Base-by-base conservation (phyloP, 2,329 filamentous ascomycete species). In the Harringtonia aguacate region DNA sequence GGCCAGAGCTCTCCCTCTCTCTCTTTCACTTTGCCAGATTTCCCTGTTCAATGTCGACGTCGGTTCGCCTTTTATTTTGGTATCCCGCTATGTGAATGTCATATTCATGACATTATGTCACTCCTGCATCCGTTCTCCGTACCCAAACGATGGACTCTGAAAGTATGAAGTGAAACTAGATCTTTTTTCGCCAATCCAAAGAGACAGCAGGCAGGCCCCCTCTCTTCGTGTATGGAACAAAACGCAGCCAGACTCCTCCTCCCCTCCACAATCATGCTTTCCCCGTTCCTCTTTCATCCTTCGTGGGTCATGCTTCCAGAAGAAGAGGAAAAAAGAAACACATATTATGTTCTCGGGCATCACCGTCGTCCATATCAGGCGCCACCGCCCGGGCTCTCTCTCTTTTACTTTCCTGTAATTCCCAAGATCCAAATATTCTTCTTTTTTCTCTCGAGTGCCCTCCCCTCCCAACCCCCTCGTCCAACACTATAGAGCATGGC, bases 371-470 rank as follows among this genome's bases (percentile, higher is more conserved):
- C 8, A 8, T 29, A 20, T 36, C 20, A 27, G 30, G 36, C 37
- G 31, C 41, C 36, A 22, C 18, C 34, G 41, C 41, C 39, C 18
- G 22, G 9, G 17, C 20, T 34, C 39, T n/a, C 34, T 47, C 39
- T 47, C 31, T 33, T 40, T n/a, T n/a, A n/a, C n/a, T 29, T 39
- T 28, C 30, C 30, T 31, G 20, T 43, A 28, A 37, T 34, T 34
- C 35, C 36, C 31, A 40, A 39, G 30, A 35, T 24, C 24, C 30
- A 40, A 20, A 37, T 20, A 37, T 15, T 28, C 35, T 18, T 22
- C 38, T 12, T 39, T 20, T 41, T 44, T 44, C 38, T n/a, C 30
- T 36, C 21, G 33, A 21, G 29, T 37, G 17, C 27, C n/a, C n/a
- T n/a, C 36, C 18, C 36, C 42, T 29, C 18, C 22, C 30, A 30